Conservation (phyloP, 2,329 filamentous ascomycete genomes). For the Pestalotiopsis sp. region DNA sequence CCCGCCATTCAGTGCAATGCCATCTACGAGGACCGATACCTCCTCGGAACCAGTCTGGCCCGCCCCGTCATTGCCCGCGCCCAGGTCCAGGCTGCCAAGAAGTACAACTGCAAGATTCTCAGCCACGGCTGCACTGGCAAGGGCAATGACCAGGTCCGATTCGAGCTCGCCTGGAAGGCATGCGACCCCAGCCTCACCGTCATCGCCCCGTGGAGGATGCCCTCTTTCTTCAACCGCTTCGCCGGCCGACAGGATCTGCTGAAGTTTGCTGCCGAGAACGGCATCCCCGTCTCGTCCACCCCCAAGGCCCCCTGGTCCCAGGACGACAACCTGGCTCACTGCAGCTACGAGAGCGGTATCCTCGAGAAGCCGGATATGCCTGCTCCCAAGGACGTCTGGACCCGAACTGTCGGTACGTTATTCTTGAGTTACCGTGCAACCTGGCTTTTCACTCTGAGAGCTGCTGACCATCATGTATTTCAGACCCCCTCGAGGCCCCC, state of each 20-base stretch:
- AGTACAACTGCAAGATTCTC: slow-evolving; percentile 35
- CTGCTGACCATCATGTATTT: slow-evolving; percentile 27
- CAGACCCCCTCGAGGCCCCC: slow-evolving; percentile 67
- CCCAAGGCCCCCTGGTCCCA: slow-evolving; percentile 61
- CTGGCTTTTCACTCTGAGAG: neutral
- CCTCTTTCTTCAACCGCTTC: slow-evolving; percentile 13
- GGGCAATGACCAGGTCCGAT: slow-evolving; percentile 43
- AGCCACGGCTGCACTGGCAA: slow-evolving; percentile 63
- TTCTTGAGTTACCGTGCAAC: neutral
- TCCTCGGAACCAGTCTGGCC: slow-evolving; percentile 63
- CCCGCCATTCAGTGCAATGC: slow-evolving; percentile 74
- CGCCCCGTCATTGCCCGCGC: slow-evolving; percentile 66
- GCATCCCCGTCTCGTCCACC: slow-evolving; percentile 71
- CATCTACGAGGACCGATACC: slow-evolving; percentile 58
- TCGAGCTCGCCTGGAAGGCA: slow-evolving; percentile 58
- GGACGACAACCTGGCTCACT: slow-evolving; percentile 70
- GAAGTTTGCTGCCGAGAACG: slow-evolving; percentile 68
- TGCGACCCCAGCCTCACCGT: slow-evolving; percentile 37
- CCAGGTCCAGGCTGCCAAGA: slow-evolving; percentile 35
- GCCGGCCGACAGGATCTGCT: slow-evolving; percentile 71
- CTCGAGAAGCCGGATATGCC: slow-evolving; percentile 68
- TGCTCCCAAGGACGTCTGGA: slow-evolving; percentile 82
- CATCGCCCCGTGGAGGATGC: slow-evolving; percentile 72
- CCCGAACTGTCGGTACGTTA: slow-evolving; percentile 54
- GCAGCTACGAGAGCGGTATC: slow-evolving; percentile 78